Conservation (phyloP, 306 rosid genomes). For the Quercus berberidifolia region DNA sequence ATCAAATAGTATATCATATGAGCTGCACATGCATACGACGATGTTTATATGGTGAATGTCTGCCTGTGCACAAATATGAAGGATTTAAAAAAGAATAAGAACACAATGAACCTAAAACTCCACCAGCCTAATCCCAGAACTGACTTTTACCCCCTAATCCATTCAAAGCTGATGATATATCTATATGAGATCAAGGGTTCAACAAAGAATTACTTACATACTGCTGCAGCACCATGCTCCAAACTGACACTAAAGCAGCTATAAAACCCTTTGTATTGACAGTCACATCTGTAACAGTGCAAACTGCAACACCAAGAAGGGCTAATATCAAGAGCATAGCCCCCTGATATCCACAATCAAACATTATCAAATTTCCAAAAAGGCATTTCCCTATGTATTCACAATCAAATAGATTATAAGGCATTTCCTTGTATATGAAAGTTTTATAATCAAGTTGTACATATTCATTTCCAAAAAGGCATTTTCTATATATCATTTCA, state of each 20-base stretch:
- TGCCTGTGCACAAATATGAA: background rate
- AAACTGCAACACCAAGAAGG: conserved; percentile 79
- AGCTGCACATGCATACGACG: background rate
- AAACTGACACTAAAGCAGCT: conserved; percentile 71
- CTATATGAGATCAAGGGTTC: conserved; percentile 17
- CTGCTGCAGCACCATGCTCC: conserved; percentile 76
- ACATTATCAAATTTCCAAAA: too few species aligned
- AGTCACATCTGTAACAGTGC: conserved; percentile 78
- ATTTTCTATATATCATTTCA: too few species aligned
- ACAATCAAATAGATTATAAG: too few species aligned
- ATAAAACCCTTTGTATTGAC: conserved; percentile 69
- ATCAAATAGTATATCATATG: background rate
- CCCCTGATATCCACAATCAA: too few species aligned
- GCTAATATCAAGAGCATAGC: conserved; percentile 23
- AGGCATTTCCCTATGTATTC: too few species aligned
- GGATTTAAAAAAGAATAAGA: conserved; percentile 9
- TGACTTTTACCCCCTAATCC: conserved; percentile 19
- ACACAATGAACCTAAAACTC: conserved; percentile 9
- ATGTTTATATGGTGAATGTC: background rate
- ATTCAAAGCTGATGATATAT: background rate
- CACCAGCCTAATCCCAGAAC: conserved; percentile 15
- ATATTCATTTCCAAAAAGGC: too few species aligned
- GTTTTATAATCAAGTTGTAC: too few species aligned
- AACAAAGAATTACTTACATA: conserved; percentile 46
- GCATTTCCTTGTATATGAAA: too few species aligned